These are phyloP conservation scores for Linnemannia hyalina DNA, from an alignment of 192 early-diverging fungal species.

Conservation along the genomic window DNA sequence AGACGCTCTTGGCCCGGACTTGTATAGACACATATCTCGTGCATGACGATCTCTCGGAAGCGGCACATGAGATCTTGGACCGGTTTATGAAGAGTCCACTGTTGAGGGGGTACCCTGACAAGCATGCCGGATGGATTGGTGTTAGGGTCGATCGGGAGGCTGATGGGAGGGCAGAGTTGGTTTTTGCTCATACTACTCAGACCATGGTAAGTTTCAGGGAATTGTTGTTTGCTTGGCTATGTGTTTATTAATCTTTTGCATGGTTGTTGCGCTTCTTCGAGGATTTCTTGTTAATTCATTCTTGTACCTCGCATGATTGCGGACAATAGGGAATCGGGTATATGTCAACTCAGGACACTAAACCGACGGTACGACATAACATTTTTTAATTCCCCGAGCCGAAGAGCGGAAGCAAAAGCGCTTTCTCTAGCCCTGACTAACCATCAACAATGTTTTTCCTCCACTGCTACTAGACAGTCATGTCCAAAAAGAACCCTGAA, in stretches of 20 bases:
- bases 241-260: no score
- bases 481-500: conserved; percentile 24
- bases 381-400: no score
- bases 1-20: conserved; percentile 74
- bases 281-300: background rate
- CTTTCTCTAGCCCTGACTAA: background rate
- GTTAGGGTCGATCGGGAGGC: conserved; percentile 20
- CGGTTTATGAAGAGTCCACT: conserved; percentile 42
- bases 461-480: conserved; percentile 12
- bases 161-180: conserved; percentile 66
- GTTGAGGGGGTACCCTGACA: conserved; percentile 36
- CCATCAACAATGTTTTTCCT: background rate
- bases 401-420: background rate
- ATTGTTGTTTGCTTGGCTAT: background rate
- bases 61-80: conserved; percentile 1
- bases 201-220: conserved; percentile 67
- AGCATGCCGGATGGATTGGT: conserved; percentile 52
- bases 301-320: background rate
- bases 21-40: conserved; percentile 57
- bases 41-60: background rate
- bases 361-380: conserved; percentile 28
- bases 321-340: conserved; percentile 22
- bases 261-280: no score
- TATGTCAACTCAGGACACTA: conserved; percentile 35
- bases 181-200: conserved; percentile 78